Percentiles rank a stretch among this genome's conserved stretches.
These are phyloP conservation scores for Ophiostoma sp. DNA, from an alignment of 2,329 filamentous ascomycete genomes.

Conservation along the genomic window DNA sequence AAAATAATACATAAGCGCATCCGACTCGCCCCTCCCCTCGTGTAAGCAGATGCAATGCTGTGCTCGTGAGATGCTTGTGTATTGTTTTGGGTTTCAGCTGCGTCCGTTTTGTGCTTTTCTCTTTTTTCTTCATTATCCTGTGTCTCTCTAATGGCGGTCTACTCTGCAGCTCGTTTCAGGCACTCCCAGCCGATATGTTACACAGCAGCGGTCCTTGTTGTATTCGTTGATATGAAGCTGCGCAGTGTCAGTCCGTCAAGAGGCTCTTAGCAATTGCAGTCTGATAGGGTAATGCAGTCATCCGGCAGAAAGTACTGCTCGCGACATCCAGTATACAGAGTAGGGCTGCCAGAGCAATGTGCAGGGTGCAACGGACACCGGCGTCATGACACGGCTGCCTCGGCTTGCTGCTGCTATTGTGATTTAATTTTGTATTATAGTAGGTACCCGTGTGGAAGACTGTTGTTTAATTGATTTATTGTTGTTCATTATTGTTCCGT, in stretches of 20 bases:
- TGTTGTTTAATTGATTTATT: no score
- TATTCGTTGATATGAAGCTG: neutral
- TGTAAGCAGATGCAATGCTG: neutral
- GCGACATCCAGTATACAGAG: no score
- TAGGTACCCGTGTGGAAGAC: no score
- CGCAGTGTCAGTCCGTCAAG: neutral
- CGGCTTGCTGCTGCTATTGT: no score
- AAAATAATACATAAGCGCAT: neutral
- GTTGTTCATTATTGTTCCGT: no score
- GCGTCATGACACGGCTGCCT: no score
- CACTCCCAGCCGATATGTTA: neutral
- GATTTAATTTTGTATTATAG: no score
- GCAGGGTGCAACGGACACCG: no score
- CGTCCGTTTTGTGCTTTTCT: neutral
- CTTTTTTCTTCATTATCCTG: neutral
- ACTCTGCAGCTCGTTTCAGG: neutral
- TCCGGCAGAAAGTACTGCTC: no score
- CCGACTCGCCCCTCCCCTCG: neutral
- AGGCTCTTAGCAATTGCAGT: neutral
- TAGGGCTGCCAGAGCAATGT: no score
- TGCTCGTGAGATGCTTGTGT: neutral
- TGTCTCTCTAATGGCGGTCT: neutral
- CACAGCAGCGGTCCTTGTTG: neutral
- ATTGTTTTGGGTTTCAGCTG: slow-evolving; percentile 8
- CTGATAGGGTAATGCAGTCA: neutral